These are phyloP conservation scores for Torulaspora microellipsoides DNA, from an alignment of 805 yeast genomes.

Conservation along the genomic window DNA sequence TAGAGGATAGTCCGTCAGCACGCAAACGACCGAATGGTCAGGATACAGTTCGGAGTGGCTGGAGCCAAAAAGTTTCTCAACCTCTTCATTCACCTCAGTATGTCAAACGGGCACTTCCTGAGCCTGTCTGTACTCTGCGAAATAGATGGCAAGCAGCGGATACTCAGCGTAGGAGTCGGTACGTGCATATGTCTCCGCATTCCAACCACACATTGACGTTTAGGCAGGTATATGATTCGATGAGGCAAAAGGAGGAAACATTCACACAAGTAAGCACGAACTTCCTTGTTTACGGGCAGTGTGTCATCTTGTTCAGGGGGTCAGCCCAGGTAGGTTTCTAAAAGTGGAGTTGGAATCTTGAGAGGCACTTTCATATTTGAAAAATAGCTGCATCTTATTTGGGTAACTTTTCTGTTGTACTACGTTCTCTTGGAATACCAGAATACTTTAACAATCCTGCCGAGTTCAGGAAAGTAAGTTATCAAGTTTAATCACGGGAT, in stretches of 20 bases:
- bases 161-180: constrained; percentile 5
- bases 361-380: too few relatives aligned
- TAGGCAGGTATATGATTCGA: constrained; percentile 2
- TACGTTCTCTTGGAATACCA: too few relatives aligned
- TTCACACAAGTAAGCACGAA: constrained; percentile 3
- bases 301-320: not conserved
- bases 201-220: not conserved
- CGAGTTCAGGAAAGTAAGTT: too few relatives aligned
- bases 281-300: not conserved
- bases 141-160: constrained; percentile 5
- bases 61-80: not conserved
- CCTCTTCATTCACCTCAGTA: not conserved
- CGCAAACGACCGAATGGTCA: not conserved
- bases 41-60: not conserved
- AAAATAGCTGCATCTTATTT: too few relatives aligned
- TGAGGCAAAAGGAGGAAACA: constrained; percentile 3
- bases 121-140: constrained; percentile 5
- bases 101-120: constrained; percentile 3
- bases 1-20: constrained; percentile 1
- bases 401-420: too few relatives aligned
- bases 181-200: not conserved
- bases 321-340: constrained; percentile 1
- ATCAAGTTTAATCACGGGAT: too few relatives aligned
- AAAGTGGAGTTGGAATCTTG: too few relatives aligned
- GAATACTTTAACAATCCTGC: too few relatives aligned